Percentiles rank a stretch among this genome's conserved stretches.
Conservation (phyloP, 495 filamentous ascomycete genomes). For the Aspergillus sparsus region DNA sequence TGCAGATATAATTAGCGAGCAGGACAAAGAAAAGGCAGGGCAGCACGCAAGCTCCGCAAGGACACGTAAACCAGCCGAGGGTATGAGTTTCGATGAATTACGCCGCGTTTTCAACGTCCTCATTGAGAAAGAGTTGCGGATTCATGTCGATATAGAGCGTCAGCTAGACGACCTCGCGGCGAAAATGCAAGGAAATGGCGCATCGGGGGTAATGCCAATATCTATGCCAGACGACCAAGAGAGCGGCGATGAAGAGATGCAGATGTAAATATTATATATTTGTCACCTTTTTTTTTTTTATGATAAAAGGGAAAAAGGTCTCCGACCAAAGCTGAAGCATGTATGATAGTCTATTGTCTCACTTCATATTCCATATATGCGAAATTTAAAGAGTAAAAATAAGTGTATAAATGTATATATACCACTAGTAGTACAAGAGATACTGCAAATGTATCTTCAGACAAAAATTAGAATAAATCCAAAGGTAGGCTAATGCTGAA, state of each 20-base stretch:
- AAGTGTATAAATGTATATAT: too few relatives aligned
- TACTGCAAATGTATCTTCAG: constrained; percentile 19
- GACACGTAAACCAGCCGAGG: constrained; percentile 14
- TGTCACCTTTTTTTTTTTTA: too few relatives aligned
- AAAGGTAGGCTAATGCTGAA: constrained; percentile 5
- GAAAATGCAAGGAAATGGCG: constrained; percentile 16
- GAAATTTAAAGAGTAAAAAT: too few relatives aligned
- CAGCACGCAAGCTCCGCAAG: background rate
- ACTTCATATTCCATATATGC: too few relatives aligned
- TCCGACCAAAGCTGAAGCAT: too few relatives aligned
- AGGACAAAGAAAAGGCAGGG: background rate
- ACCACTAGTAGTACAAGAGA: background rate
- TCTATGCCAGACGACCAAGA: constrained; percentile 34
- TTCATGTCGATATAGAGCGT: constrained; percentile 47
- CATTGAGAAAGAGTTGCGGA: constrained; percentile 54
- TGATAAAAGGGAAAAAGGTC: too few relatives aligned
- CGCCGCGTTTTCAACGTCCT: constrained; percentile 51
- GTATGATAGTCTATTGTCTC: too few relatives aligned
- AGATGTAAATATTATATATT: constrained; percentile 11
- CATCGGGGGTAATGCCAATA: constrained; percentile 24
- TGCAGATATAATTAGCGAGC: constrained; percentile 21
- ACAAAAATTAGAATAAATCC: constrained; percentile 23
- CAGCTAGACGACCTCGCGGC: constrained; percentile 27
- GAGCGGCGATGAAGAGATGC: constrained; percentile 29
- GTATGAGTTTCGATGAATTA: constrained; percentile 44